Percentiles rank a stretch among this genome's conserved stretches.
phyloP scores from a whole-genome alignment of 768 basidiomycete species.

The Tephrocybe sp. region DNA sequence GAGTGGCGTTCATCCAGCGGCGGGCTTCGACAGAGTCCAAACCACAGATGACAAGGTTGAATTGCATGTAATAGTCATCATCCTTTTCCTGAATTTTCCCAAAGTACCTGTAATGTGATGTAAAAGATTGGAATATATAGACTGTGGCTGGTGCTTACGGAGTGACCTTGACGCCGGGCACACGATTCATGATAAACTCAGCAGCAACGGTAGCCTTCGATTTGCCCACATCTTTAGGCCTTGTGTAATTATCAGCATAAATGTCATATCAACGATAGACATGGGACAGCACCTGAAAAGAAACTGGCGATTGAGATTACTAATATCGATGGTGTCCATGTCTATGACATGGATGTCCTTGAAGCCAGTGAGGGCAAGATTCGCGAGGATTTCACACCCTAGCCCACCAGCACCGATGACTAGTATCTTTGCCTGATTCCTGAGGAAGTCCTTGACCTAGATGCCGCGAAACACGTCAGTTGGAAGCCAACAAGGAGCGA shows the following conservation, averaged over 20 bases:
- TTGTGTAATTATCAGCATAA: slow-evolving; percentile 25
- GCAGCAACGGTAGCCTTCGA: slow-evolving; percentile 94
- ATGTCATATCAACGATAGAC: background rate
- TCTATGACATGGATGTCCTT: slow-evolving; percentile 99
- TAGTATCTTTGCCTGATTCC: slow-evolving; percentile 84
- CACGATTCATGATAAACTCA: slow-evolving; percentile 94
- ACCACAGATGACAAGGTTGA: slow-evolving; percentile 95
- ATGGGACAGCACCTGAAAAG: slow-evolving; percentile 73
- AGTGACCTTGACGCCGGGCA: slow-evolving; percentile 94
- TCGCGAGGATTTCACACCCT: slow-evolving; percentile 96
- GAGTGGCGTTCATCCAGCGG: slow-evolving; percentile 97
- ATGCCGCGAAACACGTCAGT: slow-evolving; percentile 2
- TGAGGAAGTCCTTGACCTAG: slow-evolving; percentile 85
- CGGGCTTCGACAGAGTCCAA: slow-evolving; percentile 97
- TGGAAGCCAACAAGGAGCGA: background rate
- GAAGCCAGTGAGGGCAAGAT: slow-evolving; percentile 95
- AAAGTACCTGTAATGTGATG: slow-evolving; percentile 60
- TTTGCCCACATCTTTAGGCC: slow-evolving; percentile 87
- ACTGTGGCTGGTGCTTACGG: slow-evolving; percentile 59
- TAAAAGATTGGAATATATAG: background rate
- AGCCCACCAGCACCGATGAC: slow-evolving; percentile 98
- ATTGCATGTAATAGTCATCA: slow-evolving; percentile 93
- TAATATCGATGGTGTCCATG: slow-evolving; percentile 99
- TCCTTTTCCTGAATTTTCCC: slow-evolving; percentile 99
- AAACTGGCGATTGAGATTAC: slow-evolving; percentile 97